phyloP scores from a whole-genome alignment of 2,329 filamentous ascomycete species.

The Trichoderma brevicompactum region DNA sequence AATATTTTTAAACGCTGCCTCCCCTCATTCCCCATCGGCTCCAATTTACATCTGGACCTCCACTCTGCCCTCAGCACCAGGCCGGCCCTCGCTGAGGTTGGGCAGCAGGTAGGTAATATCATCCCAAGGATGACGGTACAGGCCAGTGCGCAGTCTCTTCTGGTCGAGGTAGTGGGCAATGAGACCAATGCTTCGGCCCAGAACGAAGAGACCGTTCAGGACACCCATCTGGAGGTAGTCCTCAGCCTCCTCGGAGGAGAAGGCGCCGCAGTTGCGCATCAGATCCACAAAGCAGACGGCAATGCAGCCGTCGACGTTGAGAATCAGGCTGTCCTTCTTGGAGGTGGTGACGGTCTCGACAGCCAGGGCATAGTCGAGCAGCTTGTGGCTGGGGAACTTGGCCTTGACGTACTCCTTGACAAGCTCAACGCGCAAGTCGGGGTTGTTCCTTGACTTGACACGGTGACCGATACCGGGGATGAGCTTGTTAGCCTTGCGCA shows the following conservation, averaged over 20 bases:
- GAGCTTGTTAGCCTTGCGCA: constrained; percentile 99
- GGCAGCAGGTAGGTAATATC: constrained; percentile 96
- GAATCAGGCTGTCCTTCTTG: constrained; percentile 99
- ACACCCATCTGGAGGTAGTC: constrained; percentile 99
- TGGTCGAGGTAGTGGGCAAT: constrained; percentile 99
- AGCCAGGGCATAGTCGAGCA: constrained; percentile 97
- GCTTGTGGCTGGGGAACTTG: constrained; percentile 97
- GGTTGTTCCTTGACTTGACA: constrained; percentile 99
- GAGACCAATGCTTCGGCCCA: constrained; percentile 95
- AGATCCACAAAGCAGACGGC: constrained; percentile 99
- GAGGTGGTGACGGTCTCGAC: constrained; percentile 98
- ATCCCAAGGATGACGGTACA: constrained; percentile 99
- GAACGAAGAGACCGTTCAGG: constrained; percentile 97
- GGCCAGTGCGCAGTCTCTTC: constrained; percentile 96
- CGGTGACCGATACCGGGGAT: constrained; percentile 99
- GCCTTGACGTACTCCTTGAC: constrained; percentile 98
- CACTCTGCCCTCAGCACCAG: constrained; percentile 82
- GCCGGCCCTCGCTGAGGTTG: constrained; percentile 70
- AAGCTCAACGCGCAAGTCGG: constrained; percentile 97
- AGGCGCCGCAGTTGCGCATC: constrained; percentile 96
- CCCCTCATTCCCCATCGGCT: constrained; percentile 32
- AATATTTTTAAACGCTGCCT: constrained; percentile 35
- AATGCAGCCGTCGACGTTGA: constrained; percentile 98
- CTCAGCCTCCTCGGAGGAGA: constrained; percentile 94
- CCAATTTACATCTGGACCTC: constrained; percentile 75